Base-by-base conservation (phyloP, 257 asterid species). In the Solanum paucissectum region DNA sequence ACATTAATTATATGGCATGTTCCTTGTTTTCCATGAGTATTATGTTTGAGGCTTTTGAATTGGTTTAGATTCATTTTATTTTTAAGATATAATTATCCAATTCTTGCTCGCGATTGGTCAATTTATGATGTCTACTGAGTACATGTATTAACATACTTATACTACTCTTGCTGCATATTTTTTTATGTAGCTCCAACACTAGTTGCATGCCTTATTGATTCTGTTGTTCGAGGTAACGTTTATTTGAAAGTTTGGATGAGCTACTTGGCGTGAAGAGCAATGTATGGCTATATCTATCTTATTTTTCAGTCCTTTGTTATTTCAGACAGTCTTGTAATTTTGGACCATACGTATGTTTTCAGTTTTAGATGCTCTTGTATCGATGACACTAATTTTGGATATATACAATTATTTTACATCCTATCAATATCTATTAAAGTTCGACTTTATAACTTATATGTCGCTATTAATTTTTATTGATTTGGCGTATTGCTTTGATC, bases 61-160 rank as follows among this genome's bases (percentile, higher is more conserved):
- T 55, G n/a, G n/a, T 20, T 6, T 55, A 55, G 64, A 20, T 55
- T 55, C 25, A 18, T 55, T 55, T 52, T 7, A 55, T 55, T 55
- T 55, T 18, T 6, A 55, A 0, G 25, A 46, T 55, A 20, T 55
- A 55, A 20, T 0, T 20, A 20, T 55, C 5, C 0, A 55, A 55
- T 0, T 18, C 5, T 55, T 55, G n/a, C 2, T 55, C 11, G 2
- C 6, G 0, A 44, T 44, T 44, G 55, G 21, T 18, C 0, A 20
- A 18, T 18, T 18, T 55, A 55, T 55, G n/a, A 55, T 55, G 64
- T 55, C 64, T 55, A 55, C 5, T 55, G 64, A 55, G 25, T 18
- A 55, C 11, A 55, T 7, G 23, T 58, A 20, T 58, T 58, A 58
- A 20, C 25, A 20, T 7, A 58, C 11, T 18, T 20, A 20, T 58